These are phyloP conservation scores for Rhizomucor pusillus DNA, from an alignment of 371 early-diverging fungal species.

Conservation along the genomic window DNA sequence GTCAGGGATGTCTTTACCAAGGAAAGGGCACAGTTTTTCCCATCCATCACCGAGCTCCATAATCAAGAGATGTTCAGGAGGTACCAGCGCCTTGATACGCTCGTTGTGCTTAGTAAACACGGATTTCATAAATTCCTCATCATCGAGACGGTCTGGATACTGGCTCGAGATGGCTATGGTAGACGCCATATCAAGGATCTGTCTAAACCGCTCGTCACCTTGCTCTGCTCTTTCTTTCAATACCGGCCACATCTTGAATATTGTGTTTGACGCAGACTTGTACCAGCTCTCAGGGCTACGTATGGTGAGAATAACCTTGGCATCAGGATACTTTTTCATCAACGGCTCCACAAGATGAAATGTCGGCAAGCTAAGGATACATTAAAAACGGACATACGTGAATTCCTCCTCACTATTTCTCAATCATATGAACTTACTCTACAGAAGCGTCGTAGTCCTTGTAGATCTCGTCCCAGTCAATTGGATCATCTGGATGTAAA, in stretches of 20 bases:
- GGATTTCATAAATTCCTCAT: not conserved
- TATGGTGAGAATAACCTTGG: conserved; percentile 22
- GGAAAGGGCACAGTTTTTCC: conserved; percentile 11
- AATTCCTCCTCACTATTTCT: too few relatives aligned
- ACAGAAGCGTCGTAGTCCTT: conserved; percentile 7
- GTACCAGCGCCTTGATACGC: conserved; percentile 19
- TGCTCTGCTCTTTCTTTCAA: not conserved
- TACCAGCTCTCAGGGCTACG: conserved; percentile 32
- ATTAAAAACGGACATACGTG: too few relatives aligned
- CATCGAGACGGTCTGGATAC: not conserved
- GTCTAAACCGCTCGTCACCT: not conserved
- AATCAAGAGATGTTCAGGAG: conserved; percentile 16
- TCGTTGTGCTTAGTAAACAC: conserved; percentile 22
- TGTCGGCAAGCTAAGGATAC: conserved; percentile 13
- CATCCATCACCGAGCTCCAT: conserved; percentile 27
- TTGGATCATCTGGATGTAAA: conserved; percentile 10
- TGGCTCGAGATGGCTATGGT: too few relatives aligned
- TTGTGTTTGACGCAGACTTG: conserved; percentile 22
- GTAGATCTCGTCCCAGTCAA: conserved; percentile 28
- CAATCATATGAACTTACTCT: conserved; percentile 4
- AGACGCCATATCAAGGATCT: not conserved
- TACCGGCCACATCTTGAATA: not conserved
- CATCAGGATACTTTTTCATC: too few relatives aligned
- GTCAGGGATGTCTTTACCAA: conserved; percentile 9
- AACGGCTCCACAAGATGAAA: conserved; percentile 13